Percentiles rank a stretch among this genome's conserved stretches.
Evolutionary conservation across 768 basidiomycete species (phyloP).

Genomic region (Panus rudis): DNA sequence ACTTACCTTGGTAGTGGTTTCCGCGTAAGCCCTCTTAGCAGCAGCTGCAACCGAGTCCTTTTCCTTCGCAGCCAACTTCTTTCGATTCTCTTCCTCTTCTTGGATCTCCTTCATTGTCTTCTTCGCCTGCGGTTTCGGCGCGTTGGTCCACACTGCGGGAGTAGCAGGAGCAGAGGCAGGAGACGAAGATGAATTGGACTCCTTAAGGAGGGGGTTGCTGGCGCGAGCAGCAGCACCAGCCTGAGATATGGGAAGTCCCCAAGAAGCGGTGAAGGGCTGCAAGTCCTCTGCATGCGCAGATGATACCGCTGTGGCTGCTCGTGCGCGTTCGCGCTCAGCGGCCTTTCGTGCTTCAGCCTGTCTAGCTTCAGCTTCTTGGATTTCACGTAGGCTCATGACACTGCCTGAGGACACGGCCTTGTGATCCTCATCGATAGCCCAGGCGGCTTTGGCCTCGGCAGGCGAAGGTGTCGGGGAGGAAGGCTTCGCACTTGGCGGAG

Average conservation of each 20-base stretch:
- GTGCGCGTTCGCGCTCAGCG: conserved; percentile 59
- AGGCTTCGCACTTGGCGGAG: conserved; percentile 5
- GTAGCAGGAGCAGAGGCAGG: conserved; percentile 21
- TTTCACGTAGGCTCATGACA: conserved; percentile 78
- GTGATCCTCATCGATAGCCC: conserved; percentile 62
- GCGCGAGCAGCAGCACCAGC: conserved; percentile 38
- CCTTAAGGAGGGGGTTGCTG: conserved; percentile 38
- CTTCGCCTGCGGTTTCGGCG: conserved; percentile 52
- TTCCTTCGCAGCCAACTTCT: conserved; percentile 58
- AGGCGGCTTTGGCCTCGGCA: conserved; percentile 30
- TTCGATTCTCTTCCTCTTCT: conserved; percentile 90
- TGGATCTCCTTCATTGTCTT: conserved; percentile 99
- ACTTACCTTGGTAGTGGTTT: conserved; percentile 66
- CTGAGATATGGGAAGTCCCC: conserved; percentile 86
- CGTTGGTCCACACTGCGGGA: conserved; percentile 63
- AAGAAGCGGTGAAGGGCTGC: conserved; percentile 63
- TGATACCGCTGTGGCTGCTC: conserved; percentile 31
- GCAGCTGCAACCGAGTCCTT: conserved; percentile 45
- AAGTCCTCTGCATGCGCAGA: conserved; percentile 43
- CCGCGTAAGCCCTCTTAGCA: conserved; percentile 70
- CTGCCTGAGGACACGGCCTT: conserved; percentile 38
- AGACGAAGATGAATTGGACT: conserved; percentile 30
- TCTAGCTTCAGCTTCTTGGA: conserved; percentile 89
- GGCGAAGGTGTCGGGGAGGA: conserved; percentile 6
- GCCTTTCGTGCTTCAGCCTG: conserved; percentile 71